Conservation (phyloP, 441 rosid genomes). For the Brassica balearica region DNA sequence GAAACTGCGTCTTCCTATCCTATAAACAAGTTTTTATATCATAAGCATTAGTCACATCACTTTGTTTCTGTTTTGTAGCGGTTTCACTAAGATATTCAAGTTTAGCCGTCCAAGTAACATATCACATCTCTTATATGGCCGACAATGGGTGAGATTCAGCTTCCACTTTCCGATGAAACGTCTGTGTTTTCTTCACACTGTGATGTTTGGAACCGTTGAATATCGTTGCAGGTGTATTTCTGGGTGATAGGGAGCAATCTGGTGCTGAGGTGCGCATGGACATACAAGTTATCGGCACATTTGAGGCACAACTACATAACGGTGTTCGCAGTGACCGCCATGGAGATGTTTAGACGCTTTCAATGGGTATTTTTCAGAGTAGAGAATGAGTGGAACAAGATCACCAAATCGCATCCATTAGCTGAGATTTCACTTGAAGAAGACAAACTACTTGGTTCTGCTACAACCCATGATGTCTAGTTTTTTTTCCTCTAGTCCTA, state of each 20-base stretch:
- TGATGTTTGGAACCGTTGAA: slow-evolving; percentile 10
- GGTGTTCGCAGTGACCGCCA: slow-evolving; percentile 50
- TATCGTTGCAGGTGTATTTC: slow-evolving; percentile 59
- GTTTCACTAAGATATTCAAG: slow-evolving; percentile 73
- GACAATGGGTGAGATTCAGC: slow-evolving; percentile 62
- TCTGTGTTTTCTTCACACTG: background rate
- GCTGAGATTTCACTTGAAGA: slow-evolving; percentile 60
- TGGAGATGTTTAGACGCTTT: slow-evolving; percentile 72
- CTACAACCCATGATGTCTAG: slow-evolving; percentile 51
- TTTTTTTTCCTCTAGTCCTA: slow-evolving; percentile 41
- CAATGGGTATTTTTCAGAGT: slow-evolving; percentile 82
- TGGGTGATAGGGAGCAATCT: slow-evolving; percentile 80
- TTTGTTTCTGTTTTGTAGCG: slow-evolving; percentile 47
- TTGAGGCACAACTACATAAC: slow-evolving; percentile 73
- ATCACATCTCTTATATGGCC: slow-evolving; percentile 58
- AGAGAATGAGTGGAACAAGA: slow-evolving; percentile 79
- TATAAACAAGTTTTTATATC: slow-evolving; percentile 1
- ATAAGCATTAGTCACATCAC: background rate
- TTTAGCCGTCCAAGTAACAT: slow-evolving; percentile 57
- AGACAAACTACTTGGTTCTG: slow-evolving; percentile 59
- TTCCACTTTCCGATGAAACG: background rate
- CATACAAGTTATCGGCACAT: slow-evolving; percentile 77
- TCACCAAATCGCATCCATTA: slow-evolving; percentile 59
- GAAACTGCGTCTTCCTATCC: slow-evolving; percentile 8
- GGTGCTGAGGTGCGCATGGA: slow-evolving; percentile 73